Percentiles rank a stretch among this genome's conserved stretches.
Evolutionary conservation across 139 green algal genomes (phyloP).

Genomic region (Astrephomene gubernaculifera): DNA sequence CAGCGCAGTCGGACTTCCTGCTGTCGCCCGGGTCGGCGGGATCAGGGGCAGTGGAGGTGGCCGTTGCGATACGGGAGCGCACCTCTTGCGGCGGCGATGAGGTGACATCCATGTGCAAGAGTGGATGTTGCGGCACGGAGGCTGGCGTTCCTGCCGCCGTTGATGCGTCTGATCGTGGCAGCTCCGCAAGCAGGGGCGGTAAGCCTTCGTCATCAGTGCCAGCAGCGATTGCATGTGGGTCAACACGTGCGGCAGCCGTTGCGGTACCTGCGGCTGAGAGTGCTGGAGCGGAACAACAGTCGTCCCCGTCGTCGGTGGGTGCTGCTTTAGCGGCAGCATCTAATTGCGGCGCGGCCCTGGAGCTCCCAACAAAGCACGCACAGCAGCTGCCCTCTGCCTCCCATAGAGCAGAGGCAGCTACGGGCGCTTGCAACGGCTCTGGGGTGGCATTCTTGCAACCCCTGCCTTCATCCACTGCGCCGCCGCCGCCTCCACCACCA

Average conservation of each 20-base stretch:
- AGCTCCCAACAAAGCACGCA: too few species aligned
- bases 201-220: too few species aligned
- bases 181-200: too few species aligned
- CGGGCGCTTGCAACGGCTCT: background rate
- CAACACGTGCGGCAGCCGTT: too few species aligned
- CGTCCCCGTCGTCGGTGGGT: too few species aligned
- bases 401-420: background rate
- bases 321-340: too few species aligned
- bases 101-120: background rate
- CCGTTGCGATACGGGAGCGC: background rate
- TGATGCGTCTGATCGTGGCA: too few species aligned
- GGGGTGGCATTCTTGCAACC: background rate
- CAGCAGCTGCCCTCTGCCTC: background rate
- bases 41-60: background rate
- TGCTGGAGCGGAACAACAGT: too few species aligned
- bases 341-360: too few species aligned
- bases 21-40: background rate
- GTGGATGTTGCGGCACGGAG: constrained; percentile 4
- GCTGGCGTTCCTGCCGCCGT: too few species aligned
- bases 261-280: too few species aligned
- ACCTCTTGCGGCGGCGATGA: background rate
- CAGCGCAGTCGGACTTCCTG: background rate
- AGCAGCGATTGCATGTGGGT: too few species aligned
- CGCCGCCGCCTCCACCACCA: background rate
- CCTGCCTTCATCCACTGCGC: background rate